phyloP scores from a whole-genome alignment of 179 eudicot species.

The Nepenthes alata region DNA sequence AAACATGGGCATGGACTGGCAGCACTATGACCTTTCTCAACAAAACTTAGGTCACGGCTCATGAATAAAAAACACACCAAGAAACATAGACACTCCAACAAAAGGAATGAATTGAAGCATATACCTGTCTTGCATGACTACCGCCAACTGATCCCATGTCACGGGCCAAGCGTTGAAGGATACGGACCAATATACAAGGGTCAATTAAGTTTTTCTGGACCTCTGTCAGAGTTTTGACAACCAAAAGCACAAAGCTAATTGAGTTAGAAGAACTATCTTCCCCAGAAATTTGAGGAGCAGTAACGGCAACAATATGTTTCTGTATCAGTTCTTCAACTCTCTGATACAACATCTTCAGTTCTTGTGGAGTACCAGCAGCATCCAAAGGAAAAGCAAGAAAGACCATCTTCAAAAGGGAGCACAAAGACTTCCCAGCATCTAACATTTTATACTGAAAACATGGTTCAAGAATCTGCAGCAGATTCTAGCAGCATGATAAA shows the following conservation, averaged over 20 bases:
- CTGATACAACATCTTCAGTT: constrained; percentile 76
- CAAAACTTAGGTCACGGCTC: too few species aligned
- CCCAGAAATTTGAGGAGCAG: constrained; percentile 67
- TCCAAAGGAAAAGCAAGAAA: constrained; percentile 86
- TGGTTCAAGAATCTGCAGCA: constrained; percentile 88
- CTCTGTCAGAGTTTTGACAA: constrained; percentile 72
- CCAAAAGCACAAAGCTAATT: constrained; percentile 82
- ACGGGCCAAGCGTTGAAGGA: constrained; percentile 92
- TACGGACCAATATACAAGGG: constrained; percentile 68
- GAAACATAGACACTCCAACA: not conserved
- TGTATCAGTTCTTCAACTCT: constrained; percentile 91
- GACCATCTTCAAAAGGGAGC: constrained; percentile 90
- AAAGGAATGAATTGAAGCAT: not conserved
- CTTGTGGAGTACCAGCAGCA: constrained; percentile 57
- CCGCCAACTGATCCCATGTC: constrained; percentile 66
- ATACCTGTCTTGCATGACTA: constrained; percentile 71
- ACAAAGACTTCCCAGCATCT: constrained; percentile 91
- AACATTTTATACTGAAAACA: constrained; percentile 88
- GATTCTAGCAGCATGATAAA: constrained; percentile 9
- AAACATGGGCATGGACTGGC: too few species aligned
- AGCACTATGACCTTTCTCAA: too few species aligned
- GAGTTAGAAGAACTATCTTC: constrained; percentile 75
- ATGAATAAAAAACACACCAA: not conserved
- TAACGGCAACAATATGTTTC: constrained; percentile 72
- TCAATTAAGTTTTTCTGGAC: constrained; percentile 71